phyloP scores from a whole-genome alignment of 148 eudicot genomes.

The Cornus controversa region DNA sequence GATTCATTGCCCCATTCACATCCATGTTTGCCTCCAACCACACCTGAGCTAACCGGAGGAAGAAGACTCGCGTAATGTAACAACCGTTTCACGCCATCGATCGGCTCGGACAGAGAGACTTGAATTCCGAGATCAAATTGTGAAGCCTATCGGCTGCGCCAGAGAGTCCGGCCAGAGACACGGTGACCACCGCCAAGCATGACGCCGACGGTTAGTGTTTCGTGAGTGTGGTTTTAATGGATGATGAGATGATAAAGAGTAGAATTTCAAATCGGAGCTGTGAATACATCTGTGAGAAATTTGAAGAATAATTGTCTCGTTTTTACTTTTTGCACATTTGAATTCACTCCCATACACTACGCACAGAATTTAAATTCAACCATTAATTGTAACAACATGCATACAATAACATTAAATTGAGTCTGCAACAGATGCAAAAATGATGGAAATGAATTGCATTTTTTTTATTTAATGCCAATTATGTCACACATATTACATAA shows the following conservation, averaged over 20 bases:
- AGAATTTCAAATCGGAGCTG: too few species aligned
- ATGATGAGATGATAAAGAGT: neutral
- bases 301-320: neutral
- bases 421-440: too few species aligned
- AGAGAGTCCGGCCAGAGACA: neutral
- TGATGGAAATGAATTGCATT: too few species aligned
- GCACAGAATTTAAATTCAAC: too few species aligned
- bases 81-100: slow-evolving; percentile 75
- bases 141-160: slow-evolving; percentile 29
- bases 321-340: neutral
- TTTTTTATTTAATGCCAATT: too few species aligned
- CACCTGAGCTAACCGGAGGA: slow-evolving; percentile 53
- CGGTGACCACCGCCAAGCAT: too few species aligned
- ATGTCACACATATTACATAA: too few species aligned
- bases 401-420: too few species aligned
- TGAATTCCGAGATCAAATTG: slow-evolving; percentile 54
- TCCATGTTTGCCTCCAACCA: too few species aligned
- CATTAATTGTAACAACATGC: too few species aligned
- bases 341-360: slow-evolving; percentile 6
- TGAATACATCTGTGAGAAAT: neutral
- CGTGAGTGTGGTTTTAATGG: neutral
- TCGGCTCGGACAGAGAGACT: slow-evolving; percentile 53
- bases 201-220: neutral
- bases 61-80: slow-evolving; percentile 54
- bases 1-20: slow-evolving; percentile 39